Evolutionary conservation across 2,329 filamentous ascomycete species (phyloP).

Genomic region (Cercospora citrullina): DNA sequence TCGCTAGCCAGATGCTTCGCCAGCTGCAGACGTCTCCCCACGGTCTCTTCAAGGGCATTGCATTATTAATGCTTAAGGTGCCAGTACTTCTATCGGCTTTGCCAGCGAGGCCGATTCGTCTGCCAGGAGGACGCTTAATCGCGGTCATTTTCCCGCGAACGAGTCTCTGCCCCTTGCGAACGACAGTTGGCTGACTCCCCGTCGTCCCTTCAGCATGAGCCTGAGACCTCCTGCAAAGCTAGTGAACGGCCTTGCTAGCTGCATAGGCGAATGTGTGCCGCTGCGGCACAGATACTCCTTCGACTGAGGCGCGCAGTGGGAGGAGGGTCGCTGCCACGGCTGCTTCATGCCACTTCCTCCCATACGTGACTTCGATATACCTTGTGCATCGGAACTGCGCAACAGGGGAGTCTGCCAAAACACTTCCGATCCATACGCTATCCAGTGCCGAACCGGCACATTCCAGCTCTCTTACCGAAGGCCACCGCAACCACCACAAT

Average conservation of each 20-base stretch:
- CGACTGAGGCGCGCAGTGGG: background rate
- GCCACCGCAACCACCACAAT: slow-evolving; percentile 5
- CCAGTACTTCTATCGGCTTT: background rate
- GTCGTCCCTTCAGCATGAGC: background rate
- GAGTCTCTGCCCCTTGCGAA: background rate
- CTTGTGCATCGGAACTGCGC: background rate
- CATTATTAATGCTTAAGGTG: background rate
- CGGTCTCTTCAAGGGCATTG: background rate
- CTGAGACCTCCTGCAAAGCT: background rate
- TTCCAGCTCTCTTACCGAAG: background rate
- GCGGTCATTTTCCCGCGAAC: background rate
- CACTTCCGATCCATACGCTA: background rate
- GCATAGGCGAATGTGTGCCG: slow-evolving; percentile 2
- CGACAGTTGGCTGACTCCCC: background rate
- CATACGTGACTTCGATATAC: background rate
- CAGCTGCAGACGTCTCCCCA: background rate
- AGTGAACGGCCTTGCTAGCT: background rate
- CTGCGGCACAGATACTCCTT: background rate
- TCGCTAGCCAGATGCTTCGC: background rate
- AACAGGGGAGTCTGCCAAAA: background rate
- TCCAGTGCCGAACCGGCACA: background rate
- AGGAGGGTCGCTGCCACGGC: background rate
- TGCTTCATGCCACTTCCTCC: background rate
- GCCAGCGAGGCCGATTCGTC: background rate
- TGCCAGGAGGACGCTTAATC: background rate